Percentiles rank a stretch among this genome's conserved stretches.
Conservation (phyloP, 2,329 filamentous ascomycete genomes). For the Pseudogymnoascus sp. region DNA sequence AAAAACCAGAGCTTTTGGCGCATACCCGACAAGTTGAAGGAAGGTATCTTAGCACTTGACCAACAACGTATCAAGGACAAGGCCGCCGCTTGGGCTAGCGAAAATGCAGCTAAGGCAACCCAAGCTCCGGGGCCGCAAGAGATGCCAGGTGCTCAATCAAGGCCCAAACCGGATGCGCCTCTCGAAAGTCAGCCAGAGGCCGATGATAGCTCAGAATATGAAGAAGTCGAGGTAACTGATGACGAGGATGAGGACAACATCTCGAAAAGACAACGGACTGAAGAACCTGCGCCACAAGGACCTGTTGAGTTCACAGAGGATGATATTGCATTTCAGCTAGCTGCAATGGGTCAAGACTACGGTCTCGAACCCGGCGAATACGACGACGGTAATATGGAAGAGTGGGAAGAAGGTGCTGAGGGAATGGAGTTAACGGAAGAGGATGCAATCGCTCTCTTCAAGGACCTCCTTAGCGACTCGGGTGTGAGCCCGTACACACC, state of each 20-base stretch:
- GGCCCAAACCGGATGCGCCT: constrained; percentile 14
- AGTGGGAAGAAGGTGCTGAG: constrained; percentile 64
- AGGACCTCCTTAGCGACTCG: constrained; percentile 76
- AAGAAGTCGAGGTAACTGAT: constrained; percentile 39
- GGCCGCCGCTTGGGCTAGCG: constrained; percentile 29
- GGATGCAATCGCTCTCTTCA: constrained; percentile 72
- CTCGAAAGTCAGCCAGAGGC: constrained; percentile 31
- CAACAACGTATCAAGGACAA: constrained; percentile 59
- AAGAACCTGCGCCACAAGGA: constrained; percentile 32
- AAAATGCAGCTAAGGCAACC: constrained; percentile 22
- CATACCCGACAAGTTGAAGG: constrained; percentile 79
- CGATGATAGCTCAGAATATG: constrained; percentile 63
- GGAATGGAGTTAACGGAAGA: constrained; percentile 63
- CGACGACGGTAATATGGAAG: constrained; percentile 52
- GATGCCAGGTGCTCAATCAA: constrained; percentile 16
- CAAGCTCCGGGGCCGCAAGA: constrained; percentile 23
- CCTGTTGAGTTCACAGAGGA: constrained; percentile 83
- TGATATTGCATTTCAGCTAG: constrained; percentile 87
- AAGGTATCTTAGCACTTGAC: constrained; percentile 65
- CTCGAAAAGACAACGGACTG: constrained; percentile 41
- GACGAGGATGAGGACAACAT: constrained; percentile 42
- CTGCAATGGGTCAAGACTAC: constrained; percentile 81
- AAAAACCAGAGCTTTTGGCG: constrained; percentile 93
- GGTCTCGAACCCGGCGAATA: constrained; percentile 71
- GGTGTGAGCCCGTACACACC: constrained; percentile 78